phyloP scores from a whole-genome alignment of 371 early-diverging fungal genomes.

The Funneliformis caledonium region DNA sequence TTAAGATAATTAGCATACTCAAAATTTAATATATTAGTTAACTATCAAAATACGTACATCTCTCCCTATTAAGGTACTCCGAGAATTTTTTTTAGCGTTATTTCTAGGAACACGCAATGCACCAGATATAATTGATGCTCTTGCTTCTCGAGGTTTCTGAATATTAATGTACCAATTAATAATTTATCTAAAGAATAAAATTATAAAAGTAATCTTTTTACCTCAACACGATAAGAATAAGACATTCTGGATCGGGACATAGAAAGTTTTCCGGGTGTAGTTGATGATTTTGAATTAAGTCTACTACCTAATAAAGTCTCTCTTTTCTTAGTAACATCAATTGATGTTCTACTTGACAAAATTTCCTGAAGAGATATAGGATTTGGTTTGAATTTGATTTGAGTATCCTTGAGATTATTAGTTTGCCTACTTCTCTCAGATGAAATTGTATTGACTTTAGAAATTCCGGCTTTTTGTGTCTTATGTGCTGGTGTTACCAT shows the following conservation, averaged over 20 bases:
- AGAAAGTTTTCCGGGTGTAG: neutral
- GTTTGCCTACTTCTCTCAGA: neutral
- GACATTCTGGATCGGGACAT: neutral
- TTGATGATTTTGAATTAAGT: neutral
- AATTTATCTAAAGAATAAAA: neutral
- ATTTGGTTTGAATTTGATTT: neutral
- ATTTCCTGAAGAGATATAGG: conserved; percentile 21
- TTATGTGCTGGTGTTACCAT: too few species aligned
- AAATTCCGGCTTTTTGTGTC: too few species aligned
- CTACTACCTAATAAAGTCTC: neutral
- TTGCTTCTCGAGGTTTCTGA: conserved; percentile 15
- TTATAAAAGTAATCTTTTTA: neutral
- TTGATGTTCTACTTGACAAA: neutral
- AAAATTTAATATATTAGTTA: neutral
- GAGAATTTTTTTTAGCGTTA: neutral
- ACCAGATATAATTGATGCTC: neutral
- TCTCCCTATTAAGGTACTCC: neutral
- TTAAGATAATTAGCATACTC: neutral
- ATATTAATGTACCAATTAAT: neutral
- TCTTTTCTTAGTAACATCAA: conserved; percentile 6
- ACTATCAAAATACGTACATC: neutral
- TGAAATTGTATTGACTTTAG: too few species aligned
- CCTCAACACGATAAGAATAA: conserved; percentile 19
- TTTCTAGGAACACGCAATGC: conserved; percentile 6
- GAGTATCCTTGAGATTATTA: neutral